These are phyloP conservation scores for Meyerozyma carpophila DNA, from an alignment of 1,139 yeast genomes.

Conservation along the genomic window DNA sequence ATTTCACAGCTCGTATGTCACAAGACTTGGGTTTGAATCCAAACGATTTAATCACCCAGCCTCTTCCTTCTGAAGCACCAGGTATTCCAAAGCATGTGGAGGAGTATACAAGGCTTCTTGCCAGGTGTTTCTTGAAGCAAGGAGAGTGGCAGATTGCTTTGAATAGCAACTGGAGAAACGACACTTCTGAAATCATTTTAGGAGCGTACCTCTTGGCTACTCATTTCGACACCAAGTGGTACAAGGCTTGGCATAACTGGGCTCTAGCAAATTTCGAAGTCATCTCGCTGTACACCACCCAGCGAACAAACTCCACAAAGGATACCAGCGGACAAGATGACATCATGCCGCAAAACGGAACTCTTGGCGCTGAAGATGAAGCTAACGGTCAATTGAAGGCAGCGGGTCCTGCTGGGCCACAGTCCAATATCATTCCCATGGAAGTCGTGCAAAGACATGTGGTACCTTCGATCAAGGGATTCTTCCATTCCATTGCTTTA, in stretches of 20 bases:
- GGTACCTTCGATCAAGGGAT: slow-evolving; percentile 90
- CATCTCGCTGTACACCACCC: slow-evolving; percentile 59
- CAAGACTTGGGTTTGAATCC: slow-evolving; percentile 76
- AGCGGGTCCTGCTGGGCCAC: slow-evolving; percentile 12
- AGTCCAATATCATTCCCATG: slow-evolving; percentile 34
- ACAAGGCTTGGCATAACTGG: slow-evolving; percentile 99
- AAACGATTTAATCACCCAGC: slow-evolving; percentile 81
- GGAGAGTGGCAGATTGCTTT: slow-evolving; percentile 97
- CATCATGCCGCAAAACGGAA: slow-evolving; percentile 19
- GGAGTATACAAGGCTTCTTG: slow-evolving; percentile 80
- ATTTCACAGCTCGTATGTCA: slow-evolving; percentile 87
- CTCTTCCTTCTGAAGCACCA: slow-evolving; percentile 73
- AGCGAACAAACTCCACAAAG: slow-evolving; percentile 9
- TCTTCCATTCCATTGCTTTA: slow-evolving; percentile 88
- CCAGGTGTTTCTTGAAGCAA: slow-evolving; percentile 92
- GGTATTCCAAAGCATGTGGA: slow-evolving; percentile 73
- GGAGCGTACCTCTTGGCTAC: slow-evolving; percentile 93
- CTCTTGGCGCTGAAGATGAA: slow-evolving; percentile 14
- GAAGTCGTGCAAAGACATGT: slow-evolving; percentile 80
- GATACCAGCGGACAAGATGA: slow-evolving; percentile 19
- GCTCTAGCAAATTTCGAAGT: slow-evolving; percentile 96
- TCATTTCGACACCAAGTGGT: slow-evolving; percentile 90
- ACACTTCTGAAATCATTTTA: slow-evolving; percentile 70
- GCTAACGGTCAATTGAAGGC: slow-evolving; percentile 9
- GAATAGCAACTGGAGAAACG: slow-evolving; percentile 74